Evolutionary conservation across 2,329 filamentous ascomycete genomes (phyloP).

Genomic region (Tolypocladium tundrense): DNA sequence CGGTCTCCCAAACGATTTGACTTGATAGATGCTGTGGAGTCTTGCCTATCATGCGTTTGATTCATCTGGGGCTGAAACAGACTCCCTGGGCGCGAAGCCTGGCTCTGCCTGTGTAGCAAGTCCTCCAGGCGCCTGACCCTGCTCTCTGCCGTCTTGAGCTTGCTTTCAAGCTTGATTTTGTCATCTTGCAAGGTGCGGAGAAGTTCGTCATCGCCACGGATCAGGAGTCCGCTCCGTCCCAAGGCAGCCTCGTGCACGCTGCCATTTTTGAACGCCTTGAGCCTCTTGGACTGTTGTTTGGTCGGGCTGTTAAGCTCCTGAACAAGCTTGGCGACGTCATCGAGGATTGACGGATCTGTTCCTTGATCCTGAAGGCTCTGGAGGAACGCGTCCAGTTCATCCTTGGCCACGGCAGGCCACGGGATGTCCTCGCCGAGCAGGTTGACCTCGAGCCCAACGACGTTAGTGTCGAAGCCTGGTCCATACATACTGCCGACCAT

Average conservation of each 20-base stretch:
- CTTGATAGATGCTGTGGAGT: slow-evolving; percentile 37
- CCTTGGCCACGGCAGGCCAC: slow-evolving; percentile 69
- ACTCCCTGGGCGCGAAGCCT: slow-evolving; percentile 44
- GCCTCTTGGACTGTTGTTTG: slow-evolving; percentile 73
- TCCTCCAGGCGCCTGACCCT: slow-evolving; percentile 87
- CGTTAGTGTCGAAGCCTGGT: slow-evolving; percentile 56
- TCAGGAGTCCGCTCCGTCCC: slow-evolving; percentile 74
- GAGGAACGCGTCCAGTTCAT: slow-evolving; percentile 68
- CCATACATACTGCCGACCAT: slow-evolving; percentile 67
- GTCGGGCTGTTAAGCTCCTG: slow-evolving; percentile 74
- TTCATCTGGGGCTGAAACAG: slow-evolving; percentile 41
- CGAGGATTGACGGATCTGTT: slow-evolving; percentile 53
- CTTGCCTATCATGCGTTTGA: slow-evolving; percentile 37
- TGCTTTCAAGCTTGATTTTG: slow-evolving; percentile 63
- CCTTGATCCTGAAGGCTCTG: slow-evolving; percentile 54
- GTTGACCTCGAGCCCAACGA: slow-evolving; percentile 75
- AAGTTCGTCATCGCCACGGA: slow-evolving; percentile 81
- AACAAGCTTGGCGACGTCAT: slow-evolving; percentile 66
- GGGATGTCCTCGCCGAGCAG: slow-evolving; percentile 65
- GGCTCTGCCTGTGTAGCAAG: slow-evolving; percentile 73
- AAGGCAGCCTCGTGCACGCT: slow-evolving; percentile 86
- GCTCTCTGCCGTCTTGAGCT: slow-evolving; percentile 74
- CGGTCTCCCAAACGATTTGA: slow-evolving; percentile 34
- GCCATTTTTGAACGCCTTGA: slow-evolving; percentile 93
- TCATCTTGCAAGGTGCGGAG: slow-evolving; percentile 71